Percentiles rank a stretch among this genome's conserved stretches.
Conservation (phyloP, 2,329 filamentous ascomycete genomes). For the Colletotrichum melonis region DNA sequence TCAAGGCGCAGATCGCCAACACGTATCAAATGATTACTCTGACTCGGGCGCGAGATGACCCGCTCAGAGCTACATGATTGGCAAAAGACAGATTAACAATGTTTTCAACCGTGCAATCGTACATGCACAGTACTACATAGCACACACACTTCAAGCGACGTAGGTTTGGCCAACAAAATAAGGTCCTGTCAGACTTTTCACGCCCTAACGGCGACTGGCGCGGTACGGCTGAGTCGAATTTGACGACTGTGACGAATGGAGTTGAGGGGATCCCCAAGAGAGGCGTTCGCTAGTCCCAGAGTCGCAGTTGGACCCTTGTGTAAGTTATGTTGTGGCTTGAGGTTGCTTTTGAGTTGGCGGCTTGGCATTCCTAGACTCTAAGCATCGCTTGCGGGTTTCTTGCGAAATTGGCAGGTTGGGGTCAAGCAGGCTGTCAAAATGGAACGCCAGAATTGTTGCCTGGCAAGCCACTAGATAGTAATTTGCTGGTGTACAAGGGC, state of each 20-base stretch:
- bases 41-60: too few species aligned
- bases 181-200: not conserved
- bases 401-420: not conserved
- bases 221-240: not conserved
- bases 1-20: too few species aligned
- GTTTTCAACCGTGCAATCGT: too few species aligned
- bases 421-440: too few species aligned
- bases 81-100: too few species aligned
- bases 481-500: too few species aligned
- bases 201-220: not conserved
- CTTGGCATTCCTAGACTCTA: not conserved
- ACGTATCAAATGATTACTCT: too few species aligned
- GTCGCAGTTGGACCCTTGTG: not conserved
- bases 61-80: too few species aligned
- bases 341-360: not conserved
- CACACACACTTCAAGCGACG: not conserved
- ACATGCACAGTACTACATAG: too few species aligned
- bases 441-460: too few species aligned
- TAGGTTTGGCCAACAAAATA: too few species aligned
- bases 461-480: too few species aligned
- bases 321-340: not conserved
- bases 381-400: not conserved
- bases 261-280: not conserved
- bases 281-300: not conserved
- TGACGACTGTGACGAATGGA: not conserved